phyloP scores from a whole-genome alignment of 1,284 basidiomycete species.

The Caloboletus firmus region DNA sequence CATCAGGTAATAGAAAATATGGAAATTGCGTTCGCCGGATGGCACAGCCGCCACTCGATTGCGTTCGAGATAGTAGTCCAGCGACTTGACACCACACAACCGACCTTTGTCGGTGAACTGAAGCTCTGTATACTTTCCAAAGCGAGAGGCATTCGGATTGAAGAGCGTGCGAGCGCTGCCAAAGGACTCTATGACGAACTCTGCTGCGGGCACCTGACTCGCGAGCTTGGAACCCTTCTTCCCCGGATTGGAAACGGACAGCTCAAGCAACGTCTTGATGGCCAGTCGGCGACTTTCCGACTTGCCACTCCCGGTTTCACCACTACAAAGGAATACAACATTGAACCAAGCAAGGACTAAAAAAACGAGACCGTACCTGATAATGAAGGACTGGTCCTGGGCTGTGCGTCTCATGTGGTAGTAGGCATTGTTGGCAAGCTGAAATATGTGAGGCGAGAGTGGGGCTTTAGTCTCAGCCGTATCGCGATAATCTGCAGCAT shows the following conservation, averaged over 20 bases:
- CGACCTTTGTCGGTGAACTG: constrained; percentile 92
- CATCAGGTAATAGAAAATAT: constrained; percentile 95
- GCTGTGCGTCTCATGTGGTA: constrained; percentile 95
- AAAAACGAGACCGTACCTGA: constrained; percentile 58
- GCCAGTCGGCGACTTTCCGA: constrained; percentile 88
- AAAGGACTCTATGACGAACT: constrained; percentile 94
- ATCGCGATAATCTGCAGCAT: constrained; percentile 75
- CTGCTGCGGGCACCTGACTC: constrained; percentile 84
- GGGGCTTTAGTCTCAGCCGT: constrained; percentile 52
- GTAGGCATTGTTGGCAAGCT: constrained; percentile 87
- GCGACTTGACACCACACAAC: constrained; percentile 87
- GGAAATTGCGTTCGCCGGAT: constrained; percentile 91
- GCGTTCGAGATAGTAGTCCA: constrained; percentile 96
- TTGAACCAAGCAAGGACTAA: not conserved
- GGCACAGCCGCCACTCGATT: constrained; percentile 79
- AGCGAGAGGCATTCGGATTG: constrained; percentile 89
- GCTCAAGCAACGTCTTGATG: constrained; percentile 86
- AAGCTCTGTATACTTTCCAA: constrained; percentile 92
- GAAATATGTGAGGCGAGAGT: constrained; percentile 83
- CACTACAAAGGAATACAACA: constrained; percentile 48
- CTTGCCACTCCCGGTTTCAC: constrained; percentile 92
- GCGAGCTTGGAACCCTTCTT: constrained; percentile 93
- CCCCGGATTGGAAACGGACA: constrained; percentile 84
- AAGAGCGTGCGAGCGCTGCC: constrained; percentile 86
- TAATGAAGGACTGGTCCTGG: constrained; percentile 88